Evolutionary conservation across 768 basidiomycete genomes (phyloP).

Genomic region (Phylloporus sp.): DNA sequence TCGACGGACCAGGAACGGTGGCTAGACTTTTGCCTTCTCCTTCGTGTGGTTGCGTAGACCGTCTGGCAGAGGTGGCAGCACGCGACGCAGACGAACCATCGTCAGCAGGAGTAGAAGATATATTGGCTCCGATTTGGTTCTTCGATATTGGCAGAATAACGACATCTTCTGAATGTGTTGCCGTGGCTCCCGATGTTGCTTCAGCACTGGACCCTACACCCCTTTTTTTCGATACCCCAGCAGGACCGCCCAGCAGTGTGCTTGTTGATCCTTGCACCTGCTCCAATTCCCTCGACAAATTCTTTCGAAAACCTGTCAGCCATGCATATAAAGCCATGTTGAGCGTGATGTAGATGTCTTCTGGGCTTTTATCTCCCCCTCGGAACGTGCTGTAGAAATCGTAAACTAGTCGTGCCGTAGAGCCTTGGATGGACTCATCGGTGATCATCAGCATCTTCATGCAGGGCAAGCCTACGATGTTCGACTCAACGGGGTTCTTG

Average conservation of each 20-base stretch:
- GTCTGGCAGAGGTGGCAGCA: conserved; percentile 4
- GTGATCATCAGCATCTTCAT: conserved; percentile 82
- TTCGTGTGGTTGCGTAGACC: conserved; percentile 18
- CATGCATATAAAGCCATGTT: conserved; percentile 81
- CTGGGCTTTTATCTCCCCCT: conserved; percentile 49
- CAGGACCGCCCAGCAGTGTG: conserved; percentile 36
- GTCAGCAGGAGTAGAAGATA: background rate
- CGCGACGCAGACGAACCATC: conserved; percentile 10
- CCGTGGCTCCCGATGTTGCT: conserved; percentile 1
- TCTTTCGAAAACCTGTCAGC: conserved; percentile 75
- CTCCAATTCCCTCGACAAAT: conserved; percentile 72
- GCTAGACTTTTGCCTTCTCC: conserved; percentile 2
- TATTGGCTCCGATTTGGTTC: conserved; percentile 4
- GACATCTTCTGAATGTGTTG: conserved; percentile 8
- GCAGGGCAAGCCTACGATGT: conserved; percentile 74
- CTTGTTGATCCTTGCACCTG: conserved; percentile 61
- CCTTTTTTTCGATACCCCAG: conserved; percentile 37
- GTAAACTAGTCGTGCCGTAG: conserved; percentile 48
- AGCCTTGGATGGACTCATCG: conserved; percentile 49
- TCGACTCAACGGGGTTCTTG: conserved; percentile 62
- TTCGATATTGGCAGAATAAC: background rate
- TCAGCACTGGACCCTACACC: conserved; percentile 15
- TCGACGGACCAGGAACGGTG: background rate
- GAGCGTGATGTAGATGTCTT: conserved; percentile 82
- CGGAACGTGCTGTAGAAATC: conserved; percentile 73